Base-by-base conservation (phyloP, 352 stramenopile species). In the Globisporangium apiculatum region DNA sequence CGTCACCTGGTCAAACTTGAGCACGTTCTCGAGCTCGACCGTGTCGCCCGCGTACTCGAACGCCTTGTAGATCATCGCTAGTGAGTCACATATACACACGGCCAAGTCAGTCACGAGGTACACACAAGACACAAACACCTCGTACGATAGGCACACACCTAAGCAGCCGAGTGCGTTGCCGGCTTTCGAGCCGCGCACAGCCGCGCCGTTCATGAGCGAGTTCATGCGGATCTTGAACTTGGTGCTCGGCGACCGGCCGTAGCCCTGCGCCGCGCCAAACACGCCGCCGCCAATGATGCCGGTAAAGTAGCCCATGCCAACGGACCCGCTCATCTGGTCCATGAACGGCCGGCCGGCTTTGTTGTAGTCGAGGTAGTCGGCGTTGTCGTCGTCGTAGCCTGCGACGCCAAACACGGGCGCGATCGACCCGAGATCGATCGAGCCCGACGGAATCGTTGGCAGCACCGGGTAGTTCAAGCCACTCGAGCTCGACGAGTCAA, bases 171-270 rank as follows among this genome's bases (percentile, higher is more conserved):
- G 71, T 7, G 83, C 83, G 51, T 95, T 95, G 64, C 86, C 86
- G 7, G 82, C 80, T 65, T 91, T 92, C 56, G 86, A 95, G 31
- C 86, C 86, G 7, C 83, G 83, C 49, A 87, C 70, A 4, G 79
- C 81, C 8, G 83, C 83, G 42, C 81, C 82, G 64, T 95, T 95
- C 71, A 95, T 87, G n/a, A 95, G 65, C 62, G 79, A 79, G 60
- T 95, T 95, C 77, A 95, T 88, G 58, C 83, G 67, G 52, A 95
- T 92, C 64, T 93, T 93, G 68, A 95, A 88, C 72, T 92, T 95
- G 53, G 79, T 74, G 67, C 78, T 91, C 11, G 86, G 86, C 24
- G 83, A 88, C 51, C 77, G 77, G 36, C 69, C 43, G 41, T 92
- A 88, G 55, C 86, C 86, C 54, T 83, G 74, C 47, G 76, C 53